These are phyloP conservation scores for Solanum okadae DNA, from an alignment of 257 asterid genomes.

Conservation along the genomic window DNA sequence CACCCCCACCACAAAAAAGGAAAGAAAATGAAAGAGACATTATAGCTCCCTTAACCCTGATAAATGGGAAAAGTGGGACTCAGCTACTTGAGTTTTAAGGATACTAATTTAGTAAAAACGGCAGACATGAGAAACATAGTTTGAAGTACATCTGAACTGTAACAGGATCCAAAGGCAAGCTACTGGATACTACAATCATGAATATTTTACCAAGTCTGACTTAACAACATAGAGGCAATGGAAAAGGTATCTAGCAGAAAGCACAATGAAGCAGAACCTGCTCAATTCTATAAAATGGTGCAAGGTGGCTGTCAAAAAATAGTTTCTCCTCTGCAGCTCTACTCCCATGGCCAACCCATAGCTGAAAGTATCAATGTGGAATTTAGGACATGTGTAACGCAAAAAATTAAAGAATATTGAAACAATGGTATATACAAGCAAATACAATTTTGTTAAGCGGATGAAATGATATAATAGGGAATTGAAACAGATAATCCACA, in stretches of 20 bases:
- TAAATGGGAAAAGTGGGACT: background rate
- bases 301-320: slow-evolving; percentile 82
- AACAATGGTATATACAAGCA: background rate
- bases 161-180: background rate
- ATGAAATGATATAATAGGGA: background rate
- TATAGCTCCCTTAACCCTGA: background rate
- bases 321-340: slow-evolving; percentile 96
- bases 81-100: background rate
- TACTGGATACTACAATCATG: background rate
- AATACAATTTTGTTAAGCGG: background rate
- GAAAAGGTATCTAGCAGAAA: background rate
- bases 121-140: background rate
- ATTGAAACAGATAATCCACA: background rate
- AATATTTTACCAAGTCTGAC: background rate
- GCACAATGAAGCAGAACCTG: slow-evolving; percentile 41
- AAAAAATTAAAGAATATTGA: background rate
- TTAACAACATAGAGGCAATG: background rate
- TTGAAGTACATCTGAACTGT: background rate
- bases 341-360: slow-evolving; percentile 98
- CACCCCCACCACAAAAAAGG: background rate
- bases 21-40: background rate
- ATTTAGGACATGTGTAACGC: background rate
- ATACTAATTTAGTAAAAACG: background rate
- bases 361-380: slow-evolving; percentile 31
- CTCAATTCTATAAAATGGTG: slow-evolving; percentile 96